These are phyloP conservation scores for Cadophora malorum DNA, from an alignment of 2,329 filamentous ascomycete genomes.

Conservation along the genomic window DNA sequence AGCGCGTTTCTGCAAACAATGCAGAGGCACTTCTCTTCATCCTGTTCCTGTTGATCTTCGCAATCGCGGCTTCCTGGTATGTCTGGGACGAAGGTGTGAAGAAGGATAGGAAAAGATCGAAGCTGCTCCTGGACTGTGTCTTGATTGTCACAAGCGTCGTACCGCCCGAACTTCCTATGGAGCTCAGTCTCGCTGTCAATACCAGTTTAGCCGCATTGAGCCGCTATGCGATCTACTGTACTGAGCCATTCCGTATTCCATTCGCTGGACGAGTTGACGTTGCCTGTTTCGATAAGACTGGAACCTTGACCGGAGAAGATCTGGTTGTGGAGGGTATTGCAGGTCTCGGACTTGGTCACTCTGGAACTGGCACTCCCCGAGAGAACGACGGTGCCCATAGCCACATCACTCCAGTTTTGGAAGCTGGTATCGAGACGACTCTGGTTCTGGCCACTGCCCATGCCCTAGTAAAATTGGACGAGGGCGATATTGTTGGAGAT, in stretches of 20 bases:
- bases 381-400: slow-evolving; percentile 85
- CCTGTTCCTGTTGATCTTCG: slow-evolving; percentile 93
- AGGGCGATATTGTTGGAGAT: slow-evolving; percentile 96
- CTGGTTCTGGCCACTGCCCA: slow-evolving; percentile 94
- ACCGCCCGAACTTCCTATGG: slow-evolving; percentile 98
- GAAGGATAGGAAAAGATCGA: slow-evolving; percentile 95
- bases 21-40: slow-evolving; percentile 97
- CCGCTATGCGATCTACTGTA: slow-evolving; percentile 97
- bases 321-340: slow-evolving; percentile 97
- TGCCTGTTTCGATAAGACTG: slow-evolving; percentile 98
- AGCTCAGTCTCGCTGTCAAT: slow-evolving; percentile 95
- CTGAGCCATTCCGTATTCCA: slow-evolving; percentile 97
- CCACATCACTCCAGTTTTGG: slow-evolving; percentile 72
- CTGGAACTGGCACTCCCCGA: slow-evolving; percentile 66
- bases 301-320: slow-evolving; percentile 94
- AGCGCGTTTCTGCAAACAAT: slow-evolving; percentile 98
- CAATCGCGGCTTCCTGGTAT: slow-evolving; percentile 97
- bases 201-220: slow-evolving; percentile 93
- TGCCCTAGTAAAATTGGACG: slow-evolving; percentile 93
- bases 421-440: slow-evolving; percentile 81
- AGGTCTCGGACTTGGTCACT: slow-evolving; percentile 76
- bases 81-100: slow-evolving; percentile 97
- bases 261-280: slow-evolving; percentile 95
- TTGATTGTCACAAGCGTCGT: slow-evolving; percentile 98
- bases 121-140: slow-evolving; percentile 94